Evolutionary conservation across 495 filamentous ascomycete species (phyloP), one percentile per base, ranked within the genome.

Genomic region (Podospora sp.): DNA sequence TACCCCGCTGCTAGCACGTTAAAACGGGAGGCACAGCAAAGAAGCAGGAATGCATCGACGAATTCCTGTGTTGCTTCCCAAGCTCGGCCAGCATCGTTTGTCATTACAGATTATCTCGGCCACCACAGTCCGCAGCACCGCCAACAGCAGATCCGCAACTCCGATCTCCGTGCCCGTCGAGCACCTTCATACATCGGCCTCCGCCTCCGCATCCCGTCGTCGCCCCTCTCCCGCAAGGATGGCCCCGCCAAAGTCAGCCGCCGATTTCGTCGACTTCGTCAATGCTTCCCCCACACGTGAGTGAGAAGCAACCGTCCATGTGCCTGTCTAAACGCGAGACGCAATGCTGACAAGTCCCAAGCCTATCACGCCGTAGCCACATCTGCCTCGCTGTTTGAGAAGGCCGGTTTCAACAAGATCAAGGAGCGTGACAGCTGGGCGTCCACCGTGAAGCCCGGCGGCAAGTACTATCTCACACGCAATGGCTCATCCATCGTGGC

Each of bases 401-500:
- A 88, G 59, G 94, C 92, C 63, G 93, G 93, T 50, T 99, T 98
- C 83, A 81, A 85, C 71, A 86, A 89, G 72, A 91, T 99, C 79
- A 90, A 92, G 87, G 95, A 98, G 78, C 89, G 90, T 72, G 93
- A 97, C 71, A 88, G 90, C 50, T 99, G 95, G 95, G 83, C 88
- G 20, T 88, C 89, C 8, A 85, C 81, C 40, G 87, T 97, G 68
- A 85, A 88, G 66, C 92, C 92, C 25, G 95, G 94, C 63, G 94
- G 95, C 58, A 97, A 94, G 78, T 99, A 98, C 78, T 97, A 91
- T 80, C 84, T 98, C 72, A 99, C 95, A 51, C 88, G 95, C 53
- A 99, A 99, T 80, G 90, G 87, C 63, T 96, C 94, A 26, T 94
- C 96, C 33, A 90, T 99, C 68, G 85, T 98, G 50, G 95, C 96